Conservation (phyloP, 495 filamentous ascomycete genomes). For the Penicillium mononematosum region DNA sequence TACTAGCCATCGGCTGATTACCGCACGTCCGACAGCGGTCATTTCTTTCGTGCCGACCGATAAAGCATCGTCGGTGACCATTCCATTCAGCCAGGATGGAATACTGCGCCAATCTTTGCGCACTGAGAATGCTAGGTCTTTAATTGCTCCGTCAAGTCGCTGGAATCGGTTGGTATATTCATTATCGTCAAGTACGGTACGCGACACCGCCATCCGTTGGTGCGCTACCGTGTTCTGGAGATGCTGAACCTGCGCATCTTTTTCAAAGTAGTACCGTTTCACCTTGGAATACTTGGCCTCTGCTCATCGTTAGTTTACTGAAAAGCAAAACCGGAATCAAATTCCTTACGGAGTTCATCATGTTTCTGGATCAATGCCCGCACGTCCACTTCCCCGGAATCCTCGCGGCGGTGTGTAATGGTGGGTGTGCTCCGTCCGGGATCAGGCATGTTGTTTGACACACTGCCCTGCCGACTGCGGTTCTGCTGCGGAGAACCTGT, state of each 20-base stretch:
- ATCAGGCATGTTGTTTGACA: slow-evolving; percentile 37
- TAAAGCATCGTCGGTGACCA: slow-evolving; percentile 80
- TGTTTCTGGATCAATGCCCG: slow-evolving; percentile 46
- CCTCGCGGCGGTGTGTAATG: slow-evolving; percentile 49
- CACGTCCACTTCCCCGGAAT: slow-evolving; percentile 51
- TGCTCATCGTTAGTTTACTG: slow-evolving; percentile 35
- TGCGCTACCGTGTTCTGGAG: slow-evolving; percentile 95
- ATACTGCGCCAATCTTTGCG: slow-evolving; percentile 86
- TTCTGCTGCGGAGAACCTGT: slow-evolving; percentile 14
- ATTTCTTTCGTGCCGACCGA: slow-evolving; percentile 88
- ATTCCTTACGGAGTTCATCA: slow-evolving; percentile 64
- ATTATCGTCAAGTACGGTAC: slow-evolving; percentile 92
- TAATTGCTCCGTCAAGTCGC: slow-evolving; percentile 90
- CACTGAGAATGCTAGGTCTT: slow-evolving; percentile 91
- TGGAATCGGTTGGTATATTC: slow-evolving; percentile 90
- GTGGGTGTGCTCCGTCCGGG: slow-evolving; percentile 63
- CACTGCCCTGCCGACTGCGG: slow-evolving; percentile 24
- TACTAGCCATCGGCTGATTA: slow-evolving; percentile 85
- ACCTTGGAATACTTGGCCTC: slow-evolving; percentile 97
- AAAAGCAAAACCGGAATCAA: slow-evolving; percentile 7
- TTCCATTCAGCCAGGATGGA: slow-evolving; percentile 72
- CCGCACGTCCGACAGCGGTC: slow-evolving; percentile 90
- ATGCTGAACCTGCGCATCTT: slow-evolving; percentile 88
- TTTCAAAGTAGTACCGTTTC: slow-evolving; percentile 95
- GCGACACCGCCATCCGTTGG: slow-evolving; percentile 90